These are phyloP conservation scores for Keithomyces neogunnii DNA, from an alignment of 2,329 filamentous ascomycete genomes.

Conservation along the genomic window DNA sequence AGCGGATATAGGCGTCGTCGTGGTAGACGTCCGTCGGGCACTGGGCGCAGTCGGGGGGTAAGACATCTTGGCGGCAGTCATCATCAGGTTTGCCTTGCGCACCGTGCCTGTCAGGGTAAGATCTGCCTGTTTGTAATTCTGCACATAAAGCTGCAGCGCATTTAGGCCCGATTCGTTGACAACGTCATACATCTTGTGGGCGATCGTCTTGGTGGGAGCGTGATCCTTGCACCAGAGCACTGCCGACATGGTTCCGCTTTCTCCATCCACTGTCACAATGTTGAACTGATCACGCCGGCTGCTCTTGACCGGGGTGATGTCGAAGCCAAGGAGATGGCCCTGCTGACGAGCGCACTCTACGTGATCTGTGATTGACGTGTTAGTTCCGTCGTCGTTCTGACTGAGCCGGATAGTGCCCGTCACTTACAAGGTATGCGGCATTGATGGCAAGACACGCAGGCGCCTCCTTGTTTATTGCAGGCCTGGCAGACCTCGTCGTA, in stretches of 20 bases:
- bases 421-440: constrained; percentile 48
- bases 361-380: constrained; percentile 37
- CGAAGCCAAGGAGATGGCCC: constrained; percentile 79
- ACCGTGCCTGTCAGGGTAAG: constrained; percentile 83
- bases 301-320: constrained; percentile 81
- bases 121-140: constrained; percentile 92
- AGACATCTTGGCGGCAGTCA: constrained; percentile 50
- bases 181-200: constrained; percentile 73
- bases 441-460: constrained; percentile 74
- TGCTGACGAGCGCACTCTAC: constrained; percentile 83
- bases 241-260: constrained; percentile 76
- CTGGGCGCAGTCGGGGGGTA: constrained; percentile 22
- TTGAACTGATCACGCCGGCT: constrained; percentile 74
- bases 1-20: constrained; percentile 10
- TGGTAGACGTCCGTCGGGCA: constrained; percentile 44
- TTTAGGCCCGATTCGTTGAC: constrained; percentile 65
- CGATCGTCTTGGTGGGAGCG: constrained; percentile 56
- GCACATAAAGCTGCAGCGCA: constrained; percentile 77
- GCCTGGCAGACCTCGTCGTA: constrained; percentile 76
- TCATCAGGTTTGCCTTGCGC: constrained; percentile 77
- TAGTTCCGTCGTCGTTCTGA: constrained; percentile 1
- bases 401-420: constrained; percentile 10
- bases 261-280: constrained; percentile 71
- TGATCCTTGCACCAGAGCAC: constrained; percentile 91
- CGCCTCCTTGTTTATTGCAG: constrained; percentile 68